Base-by-base conservation (phyloP, 176 grass and related monocot genomes). In the Poa pratensis region DNA sequence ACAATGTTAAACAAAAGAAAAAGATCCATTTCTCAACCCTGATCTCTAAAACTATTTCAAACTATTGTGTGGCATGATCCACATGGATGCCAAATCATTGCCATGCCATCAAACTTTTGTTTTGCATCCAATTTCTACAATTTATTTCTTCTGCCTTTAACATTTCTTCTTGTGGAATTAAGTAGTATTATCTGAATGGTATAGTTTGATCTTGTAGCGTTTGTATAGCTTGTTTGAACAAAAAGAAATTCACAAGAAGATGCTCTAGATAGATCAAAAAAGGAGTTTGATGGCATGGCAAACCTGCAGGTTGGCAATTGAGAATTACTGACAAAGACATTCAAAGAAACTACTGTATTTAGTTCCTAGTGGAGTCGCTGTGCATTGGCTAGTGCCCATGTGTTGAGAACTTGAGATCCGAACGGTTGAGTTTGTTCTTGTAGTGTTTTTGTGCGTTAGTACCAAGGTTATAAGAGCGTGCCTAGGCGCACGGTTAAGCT, bases 401-500 rank as follows among this genome's bases (percentile, higher is more conserved):
- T 76, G 62, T 88, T 90, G 88, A 97, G 92, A 52, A 94, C 94
- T 88, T 90, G 88, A 97, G 92, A 52, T 97, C 94, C 0, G 80
- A 22, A 3, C 0, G 20, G 2, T 59, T 59, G 55, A 59, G 20
- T 23, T 59, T 59, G 18, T 59, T 59, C 55, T 23, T 10, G n/a
- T 59, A 59, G 20, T 22, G 19, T n/a, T 57, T 52, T 57, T 57
- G 53, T 57, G 2, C 7, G 53, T 57, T 57, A 20, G 53, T 20
- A n/a, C 30, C 30, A 30, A 30, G 30, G 30, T 30, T 30, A 30
- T 30, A 30, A 30, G 30, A 30, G 30, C 30, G 30, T 30, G 30
- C 30, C 30, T 30, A 30, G 30, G 30, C 30, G 30, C 30, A 30
- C 30, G 30, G 30, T 30, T 30, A 30, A 30, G 30, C 30, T 30